Evolutionary conservation across 305 asterid genomes (phyloP).

Genomic region (Fraxinus platypoda): DNA sequence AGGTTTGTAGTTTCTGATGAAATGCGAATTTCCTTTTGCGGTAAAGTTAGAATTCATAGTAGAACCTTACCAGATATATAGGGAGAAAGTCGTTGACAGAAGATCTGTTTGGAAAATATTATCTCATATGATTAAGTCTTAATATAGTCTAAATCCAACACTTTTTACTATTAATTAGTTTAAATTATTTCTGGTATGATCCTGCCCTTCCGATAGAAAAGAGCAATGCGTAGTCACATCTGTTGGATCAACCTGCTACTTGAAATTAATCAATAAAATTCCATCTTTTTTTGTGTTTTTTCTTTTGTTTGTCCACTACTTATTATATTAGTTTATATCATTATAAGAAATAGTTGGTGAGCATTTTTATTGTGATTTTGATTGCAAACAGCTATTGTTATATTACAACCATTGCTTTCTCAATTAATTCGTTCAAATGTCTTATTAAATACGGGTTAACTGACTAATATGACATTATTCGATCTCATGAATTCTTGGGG

Average conservation of each 20-base stretch:
- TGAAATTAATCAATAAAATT: no score
- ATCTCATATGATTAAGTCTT: not conserved
- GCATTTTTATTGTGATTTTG: not conserved
- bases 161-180: not conserved
- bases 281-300: no score
- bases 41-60: not conserved
- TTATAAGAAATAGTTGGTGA: not conserved
- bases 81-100: not conserved
- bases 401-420: not conserved
- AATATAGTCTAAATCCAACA: not conserved
- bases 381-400: not conserved
- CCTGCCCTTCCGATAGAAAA: no score
- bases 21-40: not conserved
- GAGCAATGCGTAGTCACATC: no score
- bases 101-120: not conserved
- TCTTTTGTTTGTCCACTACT: no score
- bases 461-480: not conserved
- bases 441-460: not conserved
- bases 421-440: not conserved
- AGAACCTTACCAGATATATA: not conserved
- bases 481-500: not conserved
- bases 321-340: no score
- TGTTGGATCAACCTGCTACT: no score
- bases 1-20: not conserved
- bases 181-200: not conserved